Conservation (phyloP, 345 rosid species). For the Citropsis articulata region DNA sequence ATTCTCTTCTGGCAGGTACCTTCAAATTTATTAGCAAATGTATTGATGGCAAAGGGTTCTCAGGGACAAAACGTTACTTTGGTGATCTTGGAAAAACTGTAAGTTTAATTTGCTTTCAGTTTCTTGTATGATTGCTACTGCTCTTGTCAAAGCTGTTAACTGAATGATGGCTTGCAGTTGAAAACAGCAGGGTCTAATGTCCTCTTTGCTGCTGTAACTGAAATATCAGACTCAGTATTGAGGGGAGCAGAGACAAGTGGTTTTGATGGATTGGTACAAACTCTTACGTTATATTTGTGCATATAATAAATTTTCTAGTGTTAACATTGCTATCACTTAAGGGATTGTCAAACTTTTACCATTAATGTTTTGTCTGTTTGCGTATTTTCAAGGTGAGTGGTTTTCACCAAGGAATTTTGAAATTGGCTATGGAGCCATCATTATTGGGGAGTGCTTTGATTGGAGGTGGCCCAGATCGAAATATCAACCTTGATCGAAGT, state of each 20-base stretch:
- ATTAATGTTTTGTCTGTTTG: constrained; percentile 7
- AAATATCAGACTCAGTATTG: constrained; percentile 84
- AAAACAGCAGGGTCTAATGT: constrained; percentile 87
- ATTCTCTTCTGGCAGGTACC: constrained; percentile 55
- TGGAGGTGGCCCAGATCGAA: constrained; percentile 92
- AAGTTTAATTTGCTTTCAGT: constrained; percentile 28
- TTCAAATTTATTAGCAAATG: constrained; percentile 80
- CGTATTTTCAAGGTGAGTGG: constrained; percentile 59
- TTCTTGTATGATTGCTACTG: constrained; percentile 10
- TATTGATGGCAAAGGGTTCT: constrained; percentile 66
- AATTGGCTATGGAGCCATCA: constrained; percentile 96
- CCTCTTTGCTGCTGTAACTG: constrained; percentile 76
- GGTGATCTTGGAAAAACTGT: constrained; percentile 93
- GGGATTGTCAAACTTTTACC: not conserved
- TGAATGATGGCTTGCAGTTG: constrained; percentile 51
- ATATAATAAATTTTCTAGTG: not conserved
- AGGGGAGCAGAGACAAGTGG: constrained; percentile 92
- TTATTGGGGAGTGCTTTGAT: constrained; percentile 77
- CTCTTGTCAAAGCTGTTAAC: constrained; percentile 16
- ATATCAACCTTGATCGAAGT: constrained; percentile 77
- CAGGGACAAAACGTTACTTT: constrained; percentile 87
- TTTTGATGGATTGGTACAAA: constrained; percentile 84
- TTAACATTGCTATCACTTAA: not conserved
- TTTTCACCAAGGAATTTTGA: constrained; percentile 85
- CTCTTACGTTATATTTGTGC: constrained; percentile 2